Percentiles rank a stretch among this genome's conserved stretches.
These are phyloP conservation scores for Podospora australis DNA, from an alignment of 495 filamentous ascomycete species.

Conservation along the genomic window DNA sequence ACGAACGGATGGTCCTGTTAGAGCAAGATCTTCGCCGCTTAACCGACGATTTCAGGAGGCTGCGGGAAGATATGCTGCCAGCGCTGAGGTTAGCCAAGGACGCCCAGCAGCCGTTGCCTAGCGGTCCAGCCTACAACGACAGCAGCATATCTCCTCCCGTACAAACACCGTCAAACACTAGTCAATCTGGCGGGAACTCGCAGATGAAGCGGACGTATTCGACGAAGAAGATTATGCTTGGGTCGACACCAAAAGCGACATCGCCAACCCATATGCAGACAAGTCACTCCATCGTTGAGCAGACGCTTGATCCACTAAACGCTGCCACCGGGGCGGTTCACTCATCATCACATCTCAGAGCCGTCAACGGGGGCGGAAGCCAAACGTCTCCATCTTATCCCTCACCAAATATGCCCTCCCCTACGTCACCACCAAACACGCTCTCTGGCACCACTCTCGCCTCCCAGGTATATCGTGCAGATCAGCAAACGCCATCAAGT, in stretches of 20 bases:
- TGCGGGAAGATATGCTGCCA: conserved; percentile 87
- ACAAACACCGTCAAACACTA: conserved; percentile 41
- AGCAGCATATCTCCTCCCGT: conserved; percentile 46
- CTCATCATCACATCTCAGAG: conserved; percentile 69
- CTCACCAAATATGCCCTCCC: conserved; percentile 72
- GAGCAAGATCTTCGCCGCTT: conserved; percentile 76
- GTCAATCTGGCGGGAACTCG: conserved; percentile 35
- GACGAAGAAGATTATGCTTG: conserved; percentile 82
- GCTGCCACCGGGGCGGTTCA: conserved; percentile 55
- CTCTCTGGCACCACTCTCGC: conserved; percentile 44
- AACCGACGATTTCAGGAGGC: conserved; percentile 72
- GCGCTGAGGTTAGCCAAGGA: conserved; percentile 87
- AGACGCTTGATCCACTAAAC: conserved; percentile 47
- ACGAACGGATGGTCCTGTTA: conserved; percentile 73
- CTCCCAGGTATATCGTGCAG: conserved; percentile 47
- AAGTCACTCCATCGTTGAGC: conserved; percentile 48
- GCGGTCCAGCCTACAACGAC: conserved; percentile 39
- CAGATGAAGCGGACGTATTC: conserved; percentile 77
- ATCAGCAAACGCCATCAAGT: conserved; percentile 39
- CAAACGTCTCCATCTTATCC: conserved; percentile 51
- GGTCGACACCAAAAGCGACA: conserved; percentile 66
- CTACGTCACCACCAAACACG: conserved; percentile 64
- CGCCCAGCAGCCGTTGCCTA: conserved; percentile 77
- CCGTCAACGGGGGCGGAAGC: conserved; percentile 57
- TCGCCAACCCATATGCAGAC: conserved; percentile 70